Conservation (phyloP, 495 filamentous ascomycete genomes). For the Opeltia flavorubescens region DNA sequence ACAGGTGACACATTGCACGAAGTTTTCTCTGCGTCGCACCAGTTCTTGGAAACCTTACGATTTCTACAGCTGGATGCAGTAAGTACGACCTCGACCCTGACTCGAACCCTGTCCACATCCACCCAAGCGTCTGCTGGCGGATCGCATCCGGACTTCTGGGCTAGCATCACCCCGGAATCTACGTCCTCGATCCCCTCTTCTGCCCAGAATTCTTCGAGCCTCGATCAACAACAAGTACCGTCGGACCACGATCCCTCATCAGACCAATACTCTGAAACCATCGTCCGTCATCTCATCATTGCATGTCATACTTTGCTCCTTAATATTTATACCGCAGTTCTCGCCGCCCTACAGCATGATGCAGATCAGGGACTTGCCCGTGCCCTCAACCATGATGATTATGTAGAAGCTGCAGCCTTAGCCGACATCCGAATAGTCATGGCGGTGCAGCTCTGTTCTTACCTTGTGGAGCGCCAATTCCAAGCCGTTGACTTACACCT, state of each 20-base stretch:
- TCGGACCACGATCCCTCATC: not conserved
- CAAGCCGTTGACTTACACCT: constrained; percentile 4
- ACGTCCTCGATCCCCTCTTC: not conserved
- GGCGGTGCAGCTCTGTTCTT: constrained; percentile 14
- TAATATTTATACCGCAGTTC: constrained; percentile 7
- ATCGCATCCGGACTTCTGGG: not conserved
- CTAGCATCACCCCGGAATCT: not conserved
- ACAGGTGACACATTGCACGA: constrained; percentile 5
- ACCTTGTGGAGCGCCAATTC: constrained; percentile 12
- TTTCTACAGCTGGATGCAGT: not conserved
- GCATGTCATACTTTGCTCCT: constrained; percentile 9
- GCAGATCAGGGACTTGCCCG: not conserved
- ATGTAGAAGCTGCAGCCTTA: constrained; percentile 1
- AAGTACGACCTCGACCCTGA: not conserved
- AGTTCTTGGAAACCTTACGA: constrained; percentile 10
- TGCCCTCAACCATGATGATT: not conserved
- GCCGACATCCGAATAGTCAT: constrained; percentile 9
- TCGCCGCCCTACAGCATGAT: constrained; percentile 7
- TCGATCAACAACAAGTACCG: not conserved
- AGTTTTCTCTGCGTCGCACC: constrained; percentile 12
- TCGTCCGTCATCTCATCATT: constrained; percentile 9
- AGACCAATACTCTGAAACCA: constrained; percentile 2
- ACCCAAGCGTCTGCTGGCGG: not conserved
- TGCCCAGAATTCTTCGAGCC: not conserved
- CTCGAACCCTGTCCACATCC: not conserved